Evolutionary conservation across 305 asterid species (phyloP), one percentile per base, ranked within the genome.

Genomic region (Petunia hybrid): DNA sequence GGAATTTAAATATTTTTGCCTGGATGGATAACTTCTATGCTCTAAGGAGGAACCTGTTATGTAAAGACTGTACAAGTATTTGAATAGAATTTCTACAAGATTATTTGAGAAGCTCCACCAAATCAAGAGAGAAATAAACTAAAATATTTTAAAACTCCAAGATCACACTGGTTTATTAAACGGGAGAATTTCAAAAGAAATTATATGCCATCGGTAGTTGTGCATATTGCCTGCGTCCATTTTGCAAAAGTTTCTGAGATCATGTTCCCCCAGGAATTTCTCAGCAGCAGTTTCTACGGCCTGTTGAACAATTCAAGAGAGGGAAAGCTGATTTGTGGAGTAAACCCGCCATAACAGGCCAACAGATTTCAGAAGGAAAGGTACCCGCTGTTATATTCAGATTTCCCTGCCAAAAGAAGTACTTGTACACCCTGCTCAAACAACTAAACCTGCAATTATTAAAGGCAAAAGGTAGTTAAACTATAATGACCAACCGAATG

Each of bases 221-320:
- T 94, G 98, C 85, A 96, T 97, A 85, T 89, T 94, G 81, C 90
- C 90, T 45, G 98, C 99, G 83, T 96, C 98, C 98, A 96, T 96
- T 95, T 96, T 94, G 87, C 99, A 96, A 85, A 96, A 96, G 85
- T 94, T 96, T 84, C 99, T 89, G 90, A 93, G 94, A 89, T 96
- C 99, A 83, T 96, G 98, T 84, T 94, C 95, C 71, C 99, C 99
- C 61, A 92, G 84, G 80, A 94, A 90, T 88, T 92, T 93, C 89
- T 82, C 88, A 61, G 93, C 94, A 65, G 98, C 97, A 84, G 82
- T 87, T 88, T 94, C 92, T 97, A 96, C 94, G 75, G 85, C 93
- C 98, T 96, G 91, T 80, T 81, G 64, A 78, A 60, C 77, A 57
- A 84, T 60, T 74, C 78, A 84, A 60, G 68, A 83, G 78, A 12